A percentile compares a stretch with the other conserved stretches of the same genome.
These are phyloP conservation scores for Melanogaster broomeanus DNA, from an alignment of 768 basidiomycete genomes.

Conservation along the genomic window DNA sequence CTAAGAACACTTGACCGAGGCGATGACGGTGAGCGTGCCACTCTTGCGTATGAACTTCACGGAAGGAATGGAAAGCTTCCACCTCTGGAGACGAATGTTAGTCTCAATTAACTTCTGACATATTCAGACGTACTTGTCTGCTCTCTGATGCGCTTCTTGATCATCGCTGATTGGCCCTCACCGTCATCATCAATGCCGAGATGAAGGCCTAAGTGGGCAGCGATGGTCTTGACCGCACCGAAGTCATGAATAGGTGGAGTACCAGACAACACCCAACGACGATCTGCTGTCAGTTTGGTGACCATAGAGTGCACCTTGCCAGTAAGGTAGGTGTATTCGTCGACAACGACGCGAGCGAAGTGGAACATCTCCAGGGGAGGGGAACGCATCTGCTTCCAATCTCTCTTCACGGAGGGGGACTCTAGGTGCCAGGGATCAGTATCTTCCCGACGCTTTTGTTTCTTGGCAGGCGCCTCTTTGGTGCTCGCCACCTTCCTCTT, in stretches of 20 bases:
- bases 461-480: slow-evolving; percentile 46
- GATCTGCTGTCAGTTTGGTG: slow-evolving; percentile 71
- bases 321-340: slow-evolving; percentile 92
- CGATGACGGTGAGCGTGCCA: slow-evolving; percentile 91
- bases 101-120: background rate
- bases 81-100: slow-evolving; percentile 54
- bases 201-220: slow-evolving; percentile 86
- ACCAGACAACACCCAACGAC: slow-evolving; percentile 95
- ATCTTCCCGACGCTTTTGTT: slow-evolving; percentile 60
- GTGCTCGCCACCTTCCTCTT: slow-evolving; percentile 43
- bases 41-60: slow-evolving; percentile 87
- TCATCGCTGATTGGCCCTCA: slow-evolving; percentile 71
- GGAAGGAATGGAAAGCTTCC: slow-evolving; percentile 95
- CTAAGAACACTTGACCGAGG: slow-evolving; percentile 79
- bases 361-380: slow-evolving; percentile 94
- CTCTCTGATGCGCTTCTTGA: slow-evolving; percentile 80
- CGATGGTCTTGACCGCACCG: slow-evolving; percentile 86
- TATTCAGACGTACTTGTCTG: slow-evolving; percentile 65
- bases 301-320: slow-evolving; percentile 79
- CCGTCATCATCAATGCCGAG: slow-evolving; percentile 89
- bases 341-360: slow-evolving; percentile 85
- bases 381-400: slow-evolving; percentile 79
- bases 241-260: slow-evolving; percentile 94
- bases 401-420: slow-evolving; percentile 56
- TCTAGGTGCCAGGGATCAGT: slow-evolving; percentile 81